Conservation (phyloP, 1,284 basidiomycete species). For the Coriolopsis trogii region DNA sequence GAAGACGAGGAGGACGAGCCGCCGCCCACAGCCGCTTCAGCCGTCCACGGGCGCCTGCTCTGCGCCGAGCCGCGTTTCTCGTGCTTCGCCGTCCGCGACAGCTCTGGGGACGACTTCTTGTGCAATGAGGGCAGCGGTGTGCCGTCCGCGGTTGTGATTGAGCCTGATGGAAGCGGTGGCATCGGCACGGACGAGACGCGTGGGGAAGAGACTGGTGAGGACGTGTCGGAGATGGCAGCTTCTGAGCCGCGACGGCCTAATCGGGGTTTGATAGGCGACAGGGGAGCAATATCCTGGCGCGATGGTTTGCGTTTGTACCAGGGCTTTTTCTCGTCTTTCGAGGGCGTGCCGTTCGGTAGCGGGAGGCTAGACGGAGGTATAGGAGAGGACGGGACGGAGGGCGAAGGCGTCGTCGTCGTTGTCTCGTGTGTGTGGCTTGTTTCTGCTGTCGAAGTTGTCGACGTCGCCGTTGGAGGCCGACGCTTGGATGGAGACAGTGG, state of each 20-base stretch:
- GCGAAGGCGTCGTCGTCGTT: no score
- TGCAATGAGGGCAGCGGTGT: slow-evolving; percentile 20
- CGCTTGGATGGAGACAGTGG: slow-evolving; percentile 24
- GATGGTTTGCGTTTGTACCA: slow-evolving; percentile 60
- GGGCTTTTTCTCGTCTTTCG: slow-evolving; percentile 44
- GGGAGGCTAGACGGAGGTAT: slow-evolving; percentile 12
- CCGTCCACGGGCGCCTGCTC: slow-evolving; percentile 31
- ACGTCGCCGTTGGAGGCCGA: slow-evolving; percentile 22
- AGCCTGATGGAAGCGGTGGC: slow-evolving; percentile 5
- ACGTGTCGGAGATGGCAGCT: slow-evolving; percentile 14
- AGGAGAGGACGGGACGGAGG: slow-evolving; percentile 20
- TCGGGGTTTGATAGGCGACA: slow-evolving; percentile 8
- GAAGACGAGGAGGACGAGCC: background rate
- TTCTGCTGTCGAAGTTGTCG: slow-evolving; percentile 21
- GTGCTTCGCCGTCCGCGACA: slow-evolving; percentile 16
- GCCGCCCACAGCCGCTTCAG: slow-evolving; percentile 25
- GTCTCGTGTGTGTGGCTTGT: slow-evolving; percentile 22
- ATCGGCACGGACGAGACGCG: slow-evolving; percentile 9
- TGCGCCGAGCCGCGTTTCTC: slow-evolving; percentile 17
- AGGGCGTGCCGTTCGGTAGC: slow-evolving; percentile 23
- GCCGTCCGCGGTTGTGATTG: slow-evolving; percentile 8
- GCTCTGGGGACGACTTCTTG: slow-evolving; percentile 31
- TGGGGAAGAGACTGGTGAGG: background rate
- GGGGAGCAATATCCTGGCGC: slow-evolving; percentile 23
- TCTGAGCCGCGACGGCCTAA: slow-evolving; percentile 24